phyloP scores from a whole-genome alignment of 2,329 filamentous ascomycete genomes.

The Neonectria coccinea region DNA sequence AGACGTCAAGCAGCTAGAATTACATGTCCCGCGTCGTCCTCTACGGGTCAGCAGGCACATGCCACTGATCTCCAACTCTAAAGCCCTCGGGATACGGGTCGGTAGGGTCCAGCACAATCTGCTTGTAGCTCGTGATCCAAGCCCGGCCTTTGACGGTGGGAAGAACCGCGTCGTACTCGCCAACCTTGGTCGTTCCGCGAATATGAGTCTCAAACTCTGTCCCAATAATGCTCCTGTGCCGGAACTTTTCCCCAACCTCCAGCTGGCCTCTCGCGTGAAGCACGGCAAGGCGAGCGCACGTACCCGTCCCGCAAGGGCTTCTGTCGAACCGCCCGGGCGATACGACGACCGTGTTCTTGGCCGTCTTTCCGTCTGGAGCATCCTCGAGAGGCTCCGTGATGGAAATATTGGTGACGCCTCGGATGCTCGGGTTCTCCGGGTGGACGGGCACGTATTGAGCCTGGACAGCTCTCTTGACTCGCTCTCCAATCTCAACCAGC shows the following conservation, averaged over 20 bases:
- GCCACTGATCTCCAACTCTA: slow-evolving; percentile 10
- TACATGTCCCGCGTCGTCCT: too few species aligned
- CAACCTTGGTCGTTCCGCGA: slow-evolving; percentile 19
- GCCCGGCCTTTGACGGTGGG: slow-evolving; percentile 20
- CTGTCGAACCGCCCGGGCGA: slow-evolving; percentile 57
- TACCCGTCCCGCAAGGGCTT: slow-evolving; percentile 59
- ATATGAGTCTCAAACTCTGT: slow-evolving; percentile 50
- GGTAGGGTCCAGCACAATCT: slow-evolving; percentile 19
- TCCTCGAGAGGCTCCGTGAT: slow-evolving; percentile 24
- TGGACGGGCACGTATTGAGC: slow-evolving; percentile 53
- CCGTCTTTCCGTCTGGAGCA: slow-evolving; percentile 15
- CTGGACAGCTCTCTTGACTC: slow-evolving; percentile 56
- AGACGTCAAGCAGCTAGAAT: too few species aligned
- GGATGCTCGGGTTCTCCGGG: slow-evolving; percentile 56
- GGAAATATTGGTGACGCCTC: too few species aligned
- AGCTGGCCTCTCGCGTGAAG: slow-evolving; percentile 54
- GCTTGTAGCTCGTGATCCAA: slow-evolving; percentile 27
- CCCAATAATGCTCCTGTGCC: slow-evolving; percentile 54
- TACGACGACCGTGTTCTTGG: slow-evolving; percentile 55
- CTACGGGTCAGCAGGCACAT: background rate
- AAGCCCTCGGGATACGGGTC: slow-evolving; percentile 23
- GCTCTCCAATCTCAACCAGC: slow-evolving; percentile 56
- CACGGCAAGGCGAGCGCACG: slow-evolving; percentile 55
- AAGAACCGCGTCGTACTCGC: background rate
- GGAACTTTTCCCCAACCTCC: slow-evolving; percentile 49